A percentile compares a stretch with the other conserved stretches of the same genome.
Conservation (phyloP, 257 asterid genomes). For the Handroanthus guayacan region DNA sequence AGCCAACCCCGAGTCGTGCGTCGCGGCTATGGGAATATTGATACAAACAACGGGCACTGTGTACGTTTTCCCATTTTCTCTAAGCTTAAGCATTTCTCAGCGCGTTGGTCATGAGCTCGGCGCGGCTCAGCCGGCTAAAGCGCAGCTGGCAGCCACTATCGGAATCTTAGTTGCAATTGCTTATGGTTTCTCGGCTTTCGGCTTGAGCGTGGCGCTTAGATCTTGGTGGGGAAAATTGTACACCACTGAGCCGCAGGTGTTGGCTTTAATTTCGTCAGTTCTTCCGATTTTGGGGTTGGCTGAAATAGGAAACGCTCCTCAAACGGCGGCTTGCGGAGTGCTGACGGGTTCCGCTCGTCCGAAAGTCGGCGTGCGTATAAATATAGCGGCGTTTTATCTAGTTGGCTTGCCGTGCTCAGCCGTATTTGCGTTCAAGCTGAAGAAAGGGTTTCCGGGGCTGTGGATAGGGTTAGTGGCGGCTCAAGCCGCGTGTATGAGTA, state of each 20-base stretch:
- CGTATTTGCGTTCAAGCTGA: slow-evolving; percentile 60
- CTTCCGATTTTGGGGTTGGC: slow-evolving; percentile 80
- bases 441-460: slow-evolving; percentile 69
- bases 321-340: slow-evolving; percentile 84
- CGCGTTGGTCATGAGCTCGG: slow-evolving; percentile 86
- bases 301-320: slow-evolving; percentile 77
- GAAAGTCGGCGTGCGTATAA: slow-evolving; percentile 69
- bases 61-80: slow-evolving; percentile 68
- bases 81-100: slow-evolving; percentile 68
- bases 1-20: slow-evolving; percentile 63
- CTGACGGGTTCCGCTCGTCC: slow-evolving; percentile 84
- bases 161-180: slow-evolving; percentile 49
- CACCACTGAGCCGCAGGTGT: slow-evolving; percentile 61
- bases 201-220: slow-evolving; percentile 51
- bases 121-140: slow-evolving; percentile 61
- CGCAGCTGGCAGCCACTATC: slow-evolving; percentile 56
- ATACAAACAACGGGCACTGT: slow-evolving; percentile 72
- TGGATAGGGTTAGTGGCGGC: slow-evolving; percentile 88
- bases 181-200: slow-evolving; percentile 61
- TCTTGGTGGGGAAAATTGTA: slow-evolving; percentile 64
- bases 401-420: slow-evolving; percentile 80
- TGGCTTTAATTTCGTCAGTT: slow-evolving; percentile 51
- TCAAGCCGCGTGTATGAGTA: slow-evolving; percentile 53
- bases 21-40: slow-evolving; percentile 86
- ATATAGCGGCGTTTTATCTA: slow-evolving; percentile 76